Conservation (phyloP, 768 basidiomycete species). For the Phanerochaete carnosa region DNA sequence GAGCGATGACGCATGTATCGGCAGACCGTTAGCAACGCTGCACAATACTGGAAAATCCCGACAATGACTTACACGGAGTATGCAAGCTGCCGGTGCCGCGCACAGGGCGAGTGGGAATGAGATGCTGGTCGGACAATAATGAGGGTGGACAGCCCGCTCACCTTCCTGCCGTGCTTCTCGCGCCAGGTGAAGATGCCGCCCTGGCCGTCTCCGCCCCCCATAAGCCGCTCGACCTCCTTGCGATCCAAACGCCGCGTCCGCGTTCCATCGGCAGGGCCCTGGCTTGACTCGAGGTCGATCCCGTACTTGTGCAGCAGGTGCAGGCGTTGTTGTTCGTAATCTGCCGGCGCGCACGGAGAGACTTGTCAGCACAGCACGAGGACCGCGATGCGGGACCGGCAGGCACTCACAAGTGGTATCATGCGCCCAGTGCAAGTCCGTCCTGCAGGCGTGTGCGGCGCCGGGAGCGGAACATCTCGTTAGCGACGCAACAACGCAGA, state of each 20-base stretch:
- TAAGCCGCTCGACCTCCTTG: conserved; percentile 77
- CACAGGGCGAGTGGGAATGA: conserved; percentile 10
- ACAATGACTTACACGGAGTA: conserved; percentile 76
- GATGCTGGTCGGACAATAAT: conserved; percentile 20
- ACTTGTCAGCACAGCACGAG: not conserved
- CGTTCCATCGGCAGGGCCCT: conserved; percentile 56
- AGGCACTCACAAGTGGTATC: conserved; percentile 76
- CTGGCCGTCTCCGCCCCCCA: conserved; percentile 80
- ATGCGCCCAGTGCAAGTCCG: conserved; percentile 95
- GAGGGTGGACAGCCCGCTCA: conserved; percentile 40
- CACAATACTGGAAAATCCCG: not conserved
- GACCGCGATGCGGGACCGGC: conserved; percentile 17
- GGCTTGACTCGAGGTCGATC: conserved; percentile 85
- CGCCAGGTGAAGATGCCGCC: conserved; percentile 92
- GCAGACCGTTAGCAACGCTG: conserved; percentile 16
- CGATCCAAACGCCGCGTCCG: conserved; percentile 78
- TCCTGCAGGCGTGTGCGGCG: conserved; percentile 40
- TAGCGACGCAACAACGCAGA: not conserved
- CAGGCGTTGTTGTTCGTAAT: conserved; percentile 91
- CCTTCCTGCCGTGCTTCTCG: conserved; percentile 89
- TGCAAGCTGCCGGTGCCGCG: conserved; percentile 55
- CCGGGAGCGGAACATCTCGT: conserved; percentile 5
- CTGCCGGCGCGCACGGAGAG: conserved; percentile 34
- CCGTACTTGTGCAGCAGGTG: conserved; percentile 91
- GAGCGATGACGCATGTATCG: conserved; percentile 21